Evolutionary conservation across 2,329 filamentous ascomycete species (phyloP).

Genomic region (Fusarium sarcochroum): DNA sequence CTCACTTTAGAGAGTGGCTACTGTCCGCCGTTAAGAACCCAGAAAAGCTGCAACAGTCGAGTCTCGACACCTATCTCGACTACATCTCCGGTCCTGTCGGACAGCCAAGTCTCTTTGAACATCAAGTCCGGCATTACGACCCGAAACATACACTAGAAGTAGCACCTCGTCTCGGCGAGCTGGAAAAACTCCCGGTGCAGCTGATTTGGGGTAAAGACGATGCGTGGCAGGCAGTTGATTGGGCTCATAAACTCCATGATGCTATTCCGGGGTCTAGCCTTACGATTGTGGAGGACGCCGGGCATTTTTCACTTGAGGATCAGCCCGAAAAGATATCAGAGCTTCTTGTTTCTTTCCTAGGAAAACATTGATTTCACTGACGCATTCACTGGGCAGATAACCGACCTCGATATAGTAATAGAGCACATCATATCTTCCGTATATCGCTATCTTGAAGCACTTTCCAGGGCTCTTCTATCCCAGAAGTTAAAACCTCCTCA

Average conservation of each 20-base stretch:
- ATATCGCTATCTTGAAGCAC: neutral
- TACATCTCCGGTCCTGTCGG: constrained; percentile 54
- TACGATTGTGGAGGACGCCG: constrained; percentile 46
- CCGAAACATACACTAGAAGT: constrained; percentile 54
- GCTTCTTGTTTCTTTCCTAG: constrained; percentile 30
- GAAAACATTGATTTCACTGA: neutral
- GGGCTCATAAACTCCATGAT: constrained; percentile 50
- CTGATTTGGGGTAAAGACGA: constrained; percentile 53
- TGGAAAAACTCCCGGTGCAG: constrained; percentile 47
- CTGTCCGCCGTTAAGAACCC: constrained; percentile 42
- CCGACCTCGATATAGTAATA: neutral
- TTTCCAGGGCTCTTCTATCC: neutral
- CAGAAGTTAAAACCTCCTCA: constrained; percentile 22
- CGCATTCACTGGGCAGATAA: neutral
- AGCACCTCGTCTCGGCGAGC: constrained; percentile 39
- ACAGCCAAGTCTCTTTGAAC: constrained; percentile 52
- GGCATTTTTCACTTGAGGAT: constrained; percentile 52
- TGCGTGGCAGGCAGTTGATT: constrained; percentile 51
- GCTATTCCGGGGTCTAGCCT: constrained; percentile 51
- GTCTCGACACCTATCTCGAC: constrained; percentile 46
- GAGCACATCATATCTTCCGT: neutral
- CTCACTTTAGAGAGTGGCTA: constrained; percentile 50
- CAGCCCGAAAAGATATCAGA: constrained; percentile 42
- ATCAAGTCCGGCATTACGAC: constrained; percentile 53
- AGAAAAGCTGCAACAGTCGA: constrained; percentile 34